These are phyloP conservation scores for Triglochin maritima DNA, from an alignment of 106 monocot genomes.

Conservation along the genomic window DNA sequence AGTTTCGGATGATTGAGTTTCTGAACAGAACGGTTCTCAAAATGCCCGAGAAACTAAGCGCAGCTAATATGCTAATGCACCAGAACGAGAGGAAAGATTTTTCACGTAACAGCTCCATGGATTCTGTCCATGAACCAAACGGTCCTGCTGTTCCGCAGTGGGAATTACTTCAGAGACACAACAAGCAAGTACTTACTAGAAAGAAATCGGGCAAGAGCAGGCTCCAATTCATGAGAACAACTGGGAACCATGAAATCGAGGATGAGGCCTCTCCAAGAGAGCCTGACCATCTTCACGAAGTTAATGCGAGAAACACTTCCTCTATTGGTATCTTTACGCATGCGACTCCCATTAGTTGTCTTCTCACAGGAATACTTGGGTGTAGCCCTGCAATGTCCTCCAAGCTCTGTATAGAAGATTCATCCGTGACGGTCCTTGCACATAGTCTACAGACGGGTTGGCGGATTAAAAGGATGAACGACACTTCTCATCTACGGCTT, in stretches of 20 bases:
- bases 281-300: slow-evolving; percentile 16
- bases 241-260: slow-evolving; percentile 63
- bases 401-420: slow-evolving; percentile 74
- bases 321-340: slow-evolving; percentile 87
- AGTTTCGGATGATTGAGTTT: slow-evolving; percentile 61
- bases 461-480: slow-evolving; percentile 84
- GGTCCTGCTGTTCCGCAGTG: slow-evolving; percentile 29
- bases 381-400: slow-evolving; percentile 46
- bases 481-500: slow-evolving; percentile 95
- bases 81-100: slow-evolving; percentile 42
- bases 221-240: slow-evolving; percentile 69
- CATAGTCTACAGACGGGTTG: slow-evolving; percentile 71
- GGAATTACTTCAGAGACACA: slow-evolving; percentile 47
- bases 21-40: slow-evolving; percentile 47
- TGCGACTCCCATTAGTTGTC: slow-evolving; percentile 70
- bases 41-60: slow-evolving; percentile 43
- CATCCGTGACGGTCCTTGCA: slow-evolving; percentile 74
- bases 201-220: slow-evolving; percentile 94
- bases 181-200: slow-evolving; percentile 42
- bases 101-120: slow-evolving; percentile 46
- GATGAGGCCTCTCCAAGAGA: slow-evolving; percentile 65
- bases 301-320: slow-evolving; percentile 12
- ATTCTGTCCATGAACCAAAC: slow-evolving; percentile 50
- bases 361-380: slow-evolving; percentile 60
- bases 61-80: slow-evolving; percentile 19